Evolutionary conservation across 495 filamentous ascomycete genomes (phyloP), one percentile per base, ranked within the genome.

Genomic region (Podospora appendiculata): DNA sequence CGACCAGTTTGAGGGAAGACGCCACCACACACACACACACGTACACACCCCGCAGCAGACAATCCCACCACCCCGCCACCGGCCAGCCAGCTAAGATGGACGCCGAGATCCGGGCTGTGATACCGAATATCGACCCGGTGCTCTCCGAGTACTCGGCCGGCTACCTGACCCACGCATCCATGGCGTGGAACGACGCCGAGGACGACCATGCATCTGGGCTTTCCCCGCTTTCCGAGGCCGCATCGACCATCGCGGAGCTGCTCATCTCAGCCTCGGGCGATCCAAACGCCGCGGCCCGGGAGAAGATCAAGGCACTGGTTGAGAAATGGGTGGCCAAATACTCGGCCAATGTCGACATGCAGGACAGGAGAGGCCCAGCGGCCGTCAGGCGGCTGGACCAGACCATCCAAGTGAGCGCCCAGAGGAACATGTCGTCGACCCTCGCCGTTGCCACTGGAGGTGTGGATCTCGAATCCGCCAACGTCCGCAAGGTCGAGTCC

Each of bases 401-500:
- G 70, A 84, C 92, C 48, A 93, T 96, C 75, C 88, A 96, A 64
- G 92, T 99, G 55, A 89, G 89, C 55, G 82, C 92, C 3, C 91
- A 96, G 68, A 79, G 88, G 55, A 96, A 95, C 65, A 89, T 97
- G 64, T 98, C 93, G 16, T 94, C 93, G 3, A 99, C 93, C 0
- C 68, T 97, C 59, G 91, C 89, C 11, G 81, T 99, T 19, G 82
- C 90, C 17, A 87, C 86, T 48, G 87, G 83, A 16, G 81, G 75
- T 46, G 90, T 97, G 33, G 93, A 99, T 65, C 76, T 99, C 42
- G 93, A 99, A 67, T 93, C 93, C 38, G 90, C 90, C 56, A 92
- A 90, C 58, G 72, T 80, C 16, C 78, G 92, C 48, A 97, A 97
- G 76, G 86, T 99, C 19, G 93, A 99, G 72, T 96, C 92, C 52